phyloP scores from a whole-genome alignment of 2,329 filamentous ascomycete genomes.

The Achaetomium macrosporum region DNA sequence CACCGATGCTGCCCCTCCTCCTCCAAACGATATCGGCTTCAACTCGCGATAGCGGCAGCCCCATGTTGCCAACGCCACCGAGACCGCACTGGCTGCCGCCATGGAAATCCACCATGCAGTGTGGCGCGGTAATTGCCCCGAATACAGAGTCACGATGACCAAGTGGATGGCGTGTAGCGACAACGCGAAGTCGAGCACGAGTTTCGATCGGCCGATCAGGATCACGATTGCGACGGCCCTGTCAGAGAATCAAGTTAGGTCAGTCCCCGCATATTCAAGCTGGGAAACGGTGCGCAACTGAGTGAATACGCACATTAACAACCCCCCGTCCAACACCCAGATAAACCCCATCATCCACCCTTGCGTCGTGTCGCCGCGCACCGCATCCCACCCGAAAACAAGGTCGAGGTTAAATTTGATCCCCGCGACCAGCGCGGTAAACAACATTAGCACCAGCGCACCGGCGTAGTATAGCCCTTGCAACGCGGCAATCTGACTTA shows the following conservation, averaged over 20 bases:
- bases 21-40: constrained; percentile 80
- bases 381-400: constrained; percentile 52
- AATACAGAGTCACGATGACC: constrained; percentile 60
- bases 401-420: constrained; percentile 47
- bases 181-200: constrained; percentile 89
- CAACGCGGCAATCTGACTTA: constrained; percentile 52
- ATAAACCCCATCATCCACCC: constrained; percentile 56
- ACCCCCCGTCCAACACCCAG: constrained; percentile 50
- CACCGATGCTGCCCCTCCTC: constrained; percentile 39
- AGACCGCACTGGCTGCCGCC: constrained; percentile 39
- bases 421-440: constrained; percentile 55
- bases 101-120: constrained; percentile 78
- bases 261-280: background rate
- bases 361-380: constrained; percentile 56
- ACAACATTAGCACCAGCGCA: constrained; percentile 30
- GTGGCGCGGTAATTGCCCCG: constrained; percentile 67
- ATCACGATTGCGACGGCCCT: constrained; percentile 80
- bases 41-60: constrained; percentile 87
- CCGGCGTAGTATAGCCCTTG: constrained; percentile 44
- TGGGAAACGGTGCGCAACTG: background rate
- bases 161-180: constrained; percentile 53
- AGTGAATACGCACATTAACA: constrained; percentile 40
- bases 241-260: background rate
- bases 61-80: constrained; percentile 70
- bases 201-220: constrained; percentile 81